These are phyloP conservation scores for Theileria parva DNA, from an alignment of 169 alveolate genomes.

Conservation along the genomic window DNA sequence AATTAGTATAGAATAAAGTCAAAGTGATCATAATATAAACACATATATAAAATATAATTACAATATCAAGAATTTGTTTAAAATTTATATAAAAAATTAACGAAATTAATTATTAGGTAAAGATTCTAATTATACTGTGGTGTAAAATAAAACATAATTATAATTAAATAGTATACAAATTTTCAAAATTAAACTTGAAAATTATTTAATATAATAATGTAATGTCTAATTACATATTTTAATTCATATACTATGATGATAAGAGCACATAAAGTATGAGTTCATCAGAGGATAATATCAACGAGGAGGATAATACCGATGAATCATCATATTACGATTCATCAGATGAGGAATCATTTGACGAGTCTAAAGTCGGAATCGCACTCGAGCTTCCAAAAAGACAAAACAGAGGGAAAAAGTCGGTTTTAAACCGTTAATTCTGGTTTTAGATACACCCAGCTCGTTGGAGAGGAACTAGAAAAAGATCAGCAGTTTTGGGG, in stretches of 20 bases:
- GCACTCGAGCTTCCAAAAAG: slow-evolving; percentile 84
- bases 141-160: not conserved
- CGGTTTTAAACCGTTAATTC: not conserved
- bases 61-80: not conserved
- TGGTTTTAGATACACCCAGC: slow-evolving; percentile 57
- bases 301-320: slow-evolving; percentile 28
- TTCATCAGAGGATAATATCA: slow-evolving; percentile 10
- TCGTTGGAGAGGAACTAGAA: slow-evolving; percentile 82
- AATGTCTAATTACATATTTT: slow-evolving; percentile 1
- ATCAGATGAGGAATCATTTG: slow-evolving; percentile 53
- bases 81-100: too few species aligned
- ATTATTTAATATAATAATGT: not conserved
- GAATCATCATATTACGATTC: slow-evolving; percentile 21
- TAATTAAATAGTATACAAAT: not conserved
- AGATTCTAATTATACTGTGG: slow-evolving; percentile 1
- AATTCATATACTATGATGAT: not conserved
- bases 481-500: slow-evolving; percentile 84
- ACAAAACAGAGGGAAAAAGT: slow-evolving; percentile 78
- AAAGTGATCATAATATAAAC: not conserved
- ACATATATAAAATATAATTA: not conserved
- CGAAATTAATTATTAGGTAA: not conserved
- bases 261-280: slow-evolving; percentile 8
- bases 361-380: slow-evolving; percentile 75
- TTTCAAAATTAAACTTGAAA: not conserved
- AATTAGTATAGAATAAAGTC: not conserved